Evolutionary conservation across 1,284 basidiomycete genomes (phyloP), one percentile per base, ranked within the genome.

Genomic region (Blastosporella zonata): DNA sequence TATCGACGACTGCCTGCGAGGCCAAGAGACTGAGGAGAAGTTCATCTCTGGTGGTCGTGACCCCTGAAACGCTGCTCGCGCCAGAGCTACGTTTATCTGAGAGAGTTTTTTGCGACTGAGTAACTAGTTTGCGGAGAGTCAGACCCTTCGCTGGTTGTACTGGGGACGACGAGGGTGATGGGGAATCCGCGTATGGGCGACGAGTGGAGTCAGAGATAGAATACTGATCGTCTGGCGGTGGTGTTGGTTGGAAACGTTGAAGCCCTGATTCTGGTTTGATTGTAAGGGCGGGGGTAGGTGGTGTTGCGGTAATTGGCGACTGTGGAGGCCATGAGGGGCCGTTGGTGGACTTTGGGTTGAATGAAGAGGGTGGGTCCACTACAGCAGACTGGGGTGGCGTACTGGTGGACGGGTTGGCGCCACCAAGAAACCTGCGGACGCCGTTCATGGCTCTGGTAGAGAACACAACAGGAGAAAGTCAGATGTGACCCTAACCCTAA

Each of bases 1-100:
- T 89, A 59, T 91, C 87, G 20, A 91, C 82, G 23, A 90, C 81
- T 2, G 92, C 93, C 68, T 95, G 91, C 51, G 89, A 90, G 25
- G 92, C 87, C 46, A 94, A 71, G 33, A 96, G 74, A 59, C 86
- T 86, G 63, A 93, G 78, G 50, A 93, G 74, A 46, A 94, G 77
- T 58, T 92, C 89, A 59, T 93, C 90, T 33, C 83, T 73, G 10
- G 77, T 76, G 49, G 78, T 81, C 41, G 76, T 62, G 29, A 69
- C 57, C 9, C 63, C 69, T 3, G 75, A 75, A 4, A 67, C 59
- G 8, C 28, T 54, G 21, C 45, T 54, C 13, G 34, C 41, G 8
- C 31, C 37, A 28, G 52, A 54, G 7, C 27, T 41, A 29, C 72
- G 70, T 55, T 75, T 74, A 36, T 61, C 66, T 29, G 62, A 55